A percentile compares a stretch with the other conserved stretches of the same genome.
These are phyloP conservation scores for Chrysoporthe deuterocubensis DNA, from an alignment of 2,329 filamentous ascomycete genomes.

Conservation along the genomic window DNA sequence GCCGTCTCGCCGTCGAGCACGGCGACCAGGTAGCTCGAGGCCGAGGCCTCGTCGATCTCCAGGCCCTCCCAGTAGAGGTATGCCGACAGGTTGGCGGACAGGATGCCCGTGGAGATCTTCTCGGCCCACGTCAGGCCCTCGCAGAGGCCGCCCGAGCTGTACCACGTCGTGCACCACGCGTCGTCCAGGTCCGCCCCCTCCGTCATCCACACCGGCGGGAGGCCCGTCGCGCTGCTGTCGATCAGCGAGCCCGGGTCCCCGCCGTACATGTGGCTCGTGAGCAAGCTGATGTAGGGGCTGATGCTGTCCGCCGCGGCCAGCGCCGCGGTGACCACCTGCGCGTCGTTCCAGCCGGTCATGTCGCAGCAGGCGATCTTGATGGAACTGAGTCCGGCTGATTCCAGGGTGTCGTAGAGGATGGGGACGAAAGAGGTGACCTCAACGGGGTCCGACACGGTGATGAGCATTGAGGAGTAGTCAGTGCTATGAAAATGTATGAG, in stretches of 20 bases:
- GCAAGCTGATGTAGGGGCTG: constrained; percentile 37
- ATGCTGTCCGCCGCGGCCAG: constrained; percentile 17
- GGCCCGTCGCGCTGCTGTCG: constrained; percentile 42
- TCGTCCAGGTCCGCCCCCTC: constrained; percentile 50
- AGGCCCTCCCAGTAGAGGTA: constrained; percentile 51
- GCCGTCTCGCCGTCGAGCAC: constrained; percentile 32
- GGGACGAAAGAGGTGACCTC: constrained; percentile 60
- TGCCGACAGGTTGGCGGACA: constrained; percentile 47
- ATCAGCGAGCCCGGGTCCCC: constrained; percentile 45
- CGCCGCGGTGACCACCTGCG: constrained; percentile 19
- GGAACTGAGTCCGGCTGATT: constrained; percentile 38
- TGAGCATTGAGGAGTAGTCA: constrained; percentile 52
- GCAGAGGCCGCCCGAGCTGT: constrained; percentile 43
- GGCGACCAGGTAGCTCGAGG: constrained; percentile 28
- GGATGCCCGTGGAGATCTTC: constrained; percentile 48
- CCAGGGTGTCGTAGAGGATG: constrained; percentile 49
- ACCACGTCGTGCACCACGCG: constrained; percentile 46
- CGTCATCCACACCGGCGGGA: constrained; percentile 46
- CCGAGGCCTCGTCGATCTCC: constrained; percentile 34
- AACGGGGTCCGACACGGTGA: constrained; percentile 86
- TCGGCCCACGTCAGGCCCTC: constrained; percentile 55
- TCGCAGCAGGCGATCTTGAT: constrained; percentile 43
- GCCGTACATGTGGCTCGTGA: constrained; percentile 48
- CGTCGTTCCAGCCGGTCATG: constrained; percentile 45
- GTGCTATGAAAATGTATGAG: constrained; percentile 28